These are phyloP conservation scores for Gentiana straminea DNA, from an alignment of 257 asterid genomes.

Conservation along the genomic window DNA sequence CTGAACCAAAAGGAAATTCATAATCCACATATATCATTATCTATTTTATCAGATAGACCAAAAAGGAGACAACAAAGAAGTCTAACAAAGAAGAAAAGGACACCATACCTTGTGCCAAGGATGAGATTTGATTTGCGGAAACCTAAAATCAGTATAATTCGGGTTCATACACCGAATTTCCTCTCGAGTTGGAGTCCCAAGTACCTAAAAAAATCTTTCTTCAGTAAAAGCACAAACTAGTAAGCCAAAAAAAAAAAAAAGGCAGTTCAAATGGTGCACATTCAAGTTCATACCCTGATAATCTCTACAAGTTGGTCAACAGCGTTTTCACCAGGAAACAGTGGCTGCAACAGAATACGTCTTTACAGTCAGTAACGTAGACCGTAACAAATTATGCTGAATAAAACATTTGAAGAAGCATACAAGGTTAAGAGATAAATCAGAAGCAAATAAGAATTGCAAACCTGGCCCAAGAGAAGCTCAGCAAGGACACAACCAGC, in stretches of 20 bases:
- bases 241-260: background rate
- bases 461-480: slow-evolving; percentile 85
- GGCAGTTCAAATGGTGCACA: slow-evolving; percentile 1
- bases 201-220: slow-evolving; percentile 40
- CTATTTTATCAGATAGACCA: background rate
- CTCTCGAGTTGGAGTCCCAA: slow-evolving; percentile 94
- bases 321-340: slow-evolving; percentile 94
- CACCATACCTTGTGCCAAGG: slow-evolving; percentile 78
- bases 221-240: slow-evolving; percentile 14
- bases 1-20: slow-evolving; percentile 26
- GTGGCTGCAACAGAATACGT: slow-evolving; percentile 38
- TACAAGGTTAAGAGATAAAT: slow-evolving; percentile 1
- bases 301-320: slow-evolving; percentile 95
- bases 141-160: slow-evolving; percentile 77
- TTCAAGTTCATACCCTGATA: slow-evolving; percentile 49
- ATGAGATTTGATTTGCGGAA: slow-evolving; percentile 90
- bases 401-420: background rate
- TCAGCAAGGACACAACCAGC: slow-evolving; percentile 95
- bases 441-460: slow-evolving; percentile 9
- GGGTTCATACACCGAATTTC: slow-evolving; percentile 95
- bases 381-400: background rate
- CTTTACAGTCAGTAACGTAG: slow-evolving; percentile 4
- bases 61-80: background rate
- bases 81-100: background rate
- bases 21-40: slow-evolving; percentile 8